Base-by-base conservation (phyloP, 169 alveolate species). In the Eimeria acervulina region DNA sequence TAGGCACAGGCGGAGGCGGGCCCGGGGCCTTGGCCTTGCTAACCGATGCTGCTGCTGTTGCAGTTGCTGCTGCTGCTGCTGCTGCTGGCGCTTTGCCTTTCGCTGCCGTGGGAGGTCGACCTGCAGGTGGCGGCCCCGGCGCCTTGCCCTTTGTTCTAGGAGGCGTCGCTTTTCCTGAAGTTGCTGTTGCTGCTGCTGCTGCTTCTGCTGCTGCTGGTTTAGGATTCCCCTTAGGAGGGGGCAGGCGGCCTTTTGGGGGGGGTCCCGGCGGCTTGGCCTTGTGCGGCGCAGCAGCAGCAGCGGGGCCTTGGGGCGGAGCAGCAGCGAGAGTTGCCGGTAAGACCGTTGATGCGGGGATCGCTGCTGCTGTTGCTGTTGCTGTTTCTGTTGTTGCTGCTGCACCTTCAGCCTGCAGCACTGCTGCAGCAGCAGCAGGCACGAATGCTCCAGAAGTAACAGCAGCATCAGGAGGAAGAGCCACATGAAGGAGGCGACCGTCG, bases 251-350 rank as follows among this genome's bases (percentile, higher is more conserved):
- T 8, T 26, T 3, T 13, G 87, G 87, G 0, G 87, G 87, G 52
- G 51, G 87, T 26, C 87, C 87, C 15, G 87, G 87, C 26, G 87
- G 61, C 87, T 76, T 76, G 87, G 61, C 87, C 59, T 76, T 76
- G n/a, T 7, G 80, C 80, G 28, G 40, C 42, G 26, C 80, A 40
- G 63, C 8, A n/a, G 90, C 63, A 33, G 90, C 72, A 19, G 90
- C 17, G 15, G 70, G 51, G 26, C 72, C 68, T 44, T 40, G 70
- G 13, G 26, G 38, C 1, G 90, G 31, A 8, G 72, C 70, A 19
- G 42, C 90, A 42, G 33, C 87, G 26, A 55, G 12, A 13, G 63
- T 81, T 0, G 68, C 63, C 40, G 90, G 70, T 5, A 81, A 12
- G 38, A 81, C 31, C 5, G 93, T 42, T 55, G 93, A 5, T 47